A percentile compares a stretch with the other conserved stretches of the same genome.
phyloP scores from a whole-genome alignment of 2,329 filamentous ascomycete species.

The Monilinia fructigena region DNA sequence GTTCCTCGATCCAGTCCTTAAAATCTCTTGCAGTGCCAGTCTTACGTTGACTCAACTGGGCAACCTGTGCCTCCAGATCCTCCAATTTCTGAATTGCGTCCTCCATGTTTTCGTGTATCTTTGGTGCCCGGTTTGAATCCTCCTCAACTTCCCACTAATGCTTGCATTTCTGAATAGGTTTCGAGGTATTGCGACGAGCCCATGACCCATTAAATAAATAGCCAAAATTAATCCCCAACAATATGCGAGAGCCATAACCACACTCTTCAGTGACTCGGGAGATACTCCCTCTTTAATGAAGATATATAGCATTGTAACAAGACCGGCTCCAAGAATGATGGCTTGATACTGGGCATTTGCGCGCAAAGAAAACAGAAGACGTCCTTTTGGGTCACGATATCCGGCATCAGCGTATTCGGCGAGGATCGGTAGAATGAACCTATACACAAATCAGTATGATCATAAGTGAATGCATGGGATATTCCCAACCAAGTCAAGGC shows the following conservation, averaged over 20 bases:
- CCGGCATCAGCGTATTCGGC: constrained; percentile 95
- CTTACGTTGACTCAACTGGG: constrained; percentile 77
- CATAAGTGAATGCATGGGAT: neutral
- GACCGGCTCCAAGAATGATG: constrained; percentile 68
- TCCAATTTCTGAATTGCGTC: constrained; percentile 79
- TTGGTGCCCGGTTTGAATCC: constrained; percentile 79
- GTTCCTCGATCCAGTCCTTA: constrained; percentile 93
- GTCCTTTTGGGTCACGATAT: constrained; percentile 79
- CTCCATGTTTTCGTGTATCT: constrained; percentile 80
- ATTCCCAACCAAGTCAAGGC: constrained; percentile 76
- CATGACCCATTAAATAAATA: constrained; percentile 97
- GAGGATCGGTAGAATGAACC: constrained; percentile 86
- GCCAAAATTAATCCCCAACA: constrained; percentile 88
- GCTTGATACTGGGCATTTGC: constrained; percentile 87
- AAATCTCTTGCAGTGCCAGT: constrained; percentile 72
- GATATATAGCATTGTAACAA: constrained; percentile 78
- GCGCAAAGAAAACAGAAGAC: constrained; percentile 79
- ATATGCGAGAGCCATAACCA: constrained; percentile 92
- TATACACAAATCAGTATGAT: constrained; percentile 40
- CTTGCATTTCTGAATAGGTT: constrained; percentile 77
- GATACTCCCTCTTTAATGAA: constrained; percentile 74
- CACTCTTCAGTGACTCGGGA: constrained; percentile 70
- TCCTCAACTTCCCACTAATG: constrained; percentile 68
- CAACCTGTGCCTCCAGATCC: constrained; percentile 76
- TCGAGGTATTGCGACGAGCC: constrained; percentile 85